Evolutionary conservation across 2,329 filamentous ascomycete genomes (phyloP), one percentile per base, ranked within the genome.

Genomic region (Ceratocystis lukuohia): DNA sequence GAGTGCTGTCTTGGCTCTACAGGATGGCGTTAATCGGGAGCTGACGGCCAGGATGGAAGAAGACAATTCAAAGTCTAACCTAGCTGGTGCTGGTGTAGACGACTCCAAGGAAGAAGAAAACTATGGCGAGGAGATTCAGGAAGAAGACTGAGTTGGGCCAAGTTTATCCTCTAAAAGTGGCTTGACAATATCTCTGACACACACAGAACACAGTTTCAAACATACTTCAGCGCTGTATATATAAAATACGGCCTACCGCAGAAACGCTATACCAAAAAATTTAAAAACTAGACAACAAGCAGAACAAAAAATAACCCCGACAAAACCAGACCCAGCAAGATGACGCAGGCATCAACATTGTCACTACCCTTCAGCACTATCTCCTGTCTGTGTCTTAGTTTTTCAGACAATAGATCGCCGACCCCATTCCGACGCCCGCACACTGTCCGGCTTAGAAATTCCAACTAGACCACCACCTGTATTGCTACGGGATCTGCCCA

Each of bases 41-140:
- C 79, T 93, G 68, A 92, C 89, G 4, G 74, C 78, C 64, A 84
- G 86, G 67, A 92, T 92, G 89, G 87, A 87, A 46, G 80, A 88
- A 69, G 88, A 91, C 73, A 88, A 86, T 28, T 28, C 53, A 8
- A 64, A 48, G n/a, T 76, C 77, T 15, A 68, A 72, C 67, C 62
- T 72, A 67, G 50, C 64, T 20, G 71, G 69, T 63, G 71, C 68
- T 61, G 71, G 68, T 7, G 71, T 78, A 8, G 80, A 84, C 68
- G 83, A 86, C 68, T 78, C 75, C 10, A 80, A 82, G 69, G 84
- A 86, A 72, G 88, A 91, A 72, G 84, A 89, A 71, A 88, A 91
- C 73, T 96, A 96, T 73, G 91, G 91, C 61, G 91, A 96, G 75
- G 91, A 96, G 74, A 83, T 86, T 12, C 85, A 87, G 62, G 86